Evolutionary conservation across 805 yeast genomes (phyloP), one percentile per base, ranked within the genome.

Genomic region (Brettanomyces custersianus): DNA sequence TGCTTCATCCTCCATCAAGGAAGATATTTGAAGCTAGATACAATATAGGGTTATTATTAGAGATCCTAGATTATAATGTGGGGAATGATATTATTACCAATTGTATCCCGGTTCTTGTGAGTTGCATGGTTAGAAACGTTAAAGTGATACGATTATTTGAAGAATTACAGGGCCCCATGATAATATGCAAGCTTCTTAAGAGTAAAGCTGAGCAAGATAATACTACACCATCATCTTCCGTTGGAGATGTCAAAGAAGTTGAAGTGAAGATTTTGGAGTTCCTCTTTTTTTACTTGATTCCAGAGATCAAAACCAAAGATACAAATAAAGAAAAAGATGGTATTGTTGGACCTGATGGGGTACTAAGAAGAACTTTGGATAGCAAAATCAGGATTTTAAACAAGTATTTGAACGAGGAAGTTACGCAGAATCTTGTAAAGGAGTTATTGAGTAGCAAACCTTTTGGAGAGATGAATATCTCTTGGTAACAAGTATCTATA

Each of bases 241-340:
- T 35, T 20, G 15, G 24, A 5, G 8, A 5, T 5, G 15, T 19
- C 10, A 76, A 76, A 45, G 66, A 66, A 23, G 68, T 80, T 11
- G 77, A 77, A 45, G 70, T 78, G 43, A 74, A 77, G 45, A 67
- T 77, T 10, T 64, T 81, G 33, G 88, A 81, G 56, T 81, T 80
- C 51, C 57, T 81, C 35, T 71, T 80, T 37, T 77, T 80, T 50
- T 80, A 81, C 48, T 55, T 81, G 37, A 65, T 74, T 7, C 86
- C 85, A 10, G 90, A 80, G 52, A 57, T 69, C 2, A 23, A 23
- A 9, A 12, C 27, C 25, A 27, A 13, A 12, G 16, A 28, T 5
- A 13, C 21, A 18, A 20, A 27, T 17, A 23, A 16, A 20, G 22
- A 10, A 16, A 17, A 9, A 26, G 31, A n/a, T 23, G 20, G 26